Evolutionary conservation across 2,329 filamentous ascomycete genomes (phyloP).

Genomic region (Dothiorella sarmentorum): DNA sequence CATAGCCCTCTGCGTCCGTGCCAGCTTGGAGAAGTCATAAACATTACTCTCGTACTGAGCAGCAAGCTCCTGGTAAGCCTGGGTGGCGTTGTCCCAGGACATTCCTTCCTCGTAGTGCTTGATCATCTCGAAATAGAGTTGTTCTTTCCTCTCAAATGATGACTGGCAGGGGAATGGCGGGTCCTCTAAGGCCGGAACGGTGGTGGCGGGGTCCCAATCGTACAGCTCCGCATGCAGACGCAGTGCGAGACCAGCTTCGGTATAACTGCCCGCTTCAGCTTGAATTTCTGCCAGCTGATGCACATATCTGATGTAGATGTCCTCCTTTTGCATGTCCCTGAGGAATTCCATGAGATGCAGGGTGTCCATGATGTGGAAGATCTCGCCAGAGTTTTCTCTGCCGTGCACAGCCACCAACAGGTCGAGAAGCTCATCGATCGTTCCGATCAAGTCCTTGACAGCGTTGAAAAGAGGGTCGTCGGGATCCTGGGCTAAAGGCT

Average conservation of each 20-base stretch:
- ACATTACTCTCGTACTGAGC: slow-evolving; percentile 85
- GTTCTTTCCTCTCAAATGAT: slow-evolving; percentile 88
- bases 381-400: slow-evolving; percentile 68
- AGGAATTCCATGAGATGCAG: slow-evolving; percentile 93
- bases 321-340: slow-evolving; percentile 93
- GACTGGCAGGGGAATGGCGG: slow-evolving; percentile 79
- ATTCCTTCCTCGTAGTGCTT: slow-evolving; percentile 92
- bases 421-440: slow-evolving; percentile 86
- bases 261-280: slow-evolving; percentile 69
- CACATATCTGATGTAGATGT: slow-evolving; percentile 94
- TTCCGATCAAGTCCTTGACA: slow-evolving; percentile 74
- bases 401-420: slow-evolving; percentile 86
- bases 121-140: slow-evolving; percentile 91
- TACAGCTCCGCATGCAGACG: slow-evolving; percentile 90
- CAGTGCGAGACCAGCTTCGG: slow-evolving; percentile 84
- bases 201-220: slow-evolving; percentile 75
- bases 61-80: slow-evolving; percentile 86
- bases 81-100: slow-evolving; percentile 84
- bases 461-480: slow-evolving; percentile 74
- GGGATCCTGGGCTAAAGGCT: slow-evolving; percentile 60
- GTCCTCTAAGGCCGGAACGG: slow-evolving; percentile 64
- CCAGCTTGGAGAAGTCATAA: slow-evolving; percentile 90
- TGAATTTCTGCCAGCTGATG: slow-evolving; percentile 84
- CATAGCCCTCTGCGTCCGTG: slow-evolving; percentile 83
- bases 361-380: slow-evolving; percentile 81